Percentiles rank a stretch among this genome's conserved stretches.
Evolutionary conservation across 1,284 basidiomycete genomes (phyloP).

Genomic region (Heimioporus punctisporus): DNA sequence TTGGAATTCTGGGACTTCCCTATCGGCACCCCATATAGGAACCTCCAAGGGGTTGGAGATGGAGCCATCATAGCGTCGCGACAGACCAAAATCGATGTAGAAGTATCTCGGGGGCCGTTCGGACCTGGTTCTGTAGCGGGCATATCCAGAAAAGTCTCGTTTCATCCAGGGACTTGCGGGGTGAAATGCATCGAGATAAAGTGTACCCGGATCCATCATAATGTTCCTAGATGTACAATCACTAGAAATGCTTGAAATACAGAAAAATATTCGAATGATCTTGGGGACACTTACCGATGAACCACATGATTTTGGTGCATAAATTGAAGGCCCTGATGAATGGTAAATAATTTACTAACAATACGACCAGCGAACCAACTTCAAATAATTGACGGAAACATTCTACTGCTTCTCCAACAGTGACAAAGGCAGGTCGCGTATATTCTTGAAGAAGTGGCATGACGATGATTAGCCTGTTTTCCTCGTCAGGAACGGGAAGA

Average conservation of each 20-base stretch:
- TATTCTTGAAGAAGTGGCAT: constrained; percentile 34
- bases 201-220: constrained; percentile 34
- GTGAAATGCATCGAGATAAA: constrained; percentile 33
- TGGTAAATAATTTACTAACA: too few relatives aligned
- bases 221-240: constrained; percentile 32
- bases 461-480: constrained; percentile 22
- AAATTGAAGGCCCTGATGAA: constrained; percentile 21
- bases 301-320: constrained; percentile 25
- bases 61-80: constrained; percentile 26
- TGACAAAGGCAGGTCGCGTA: constrained; percentile 22
- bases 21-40: constrained; percentile 25
- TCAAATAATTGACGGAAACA: constrained; percentile 39
- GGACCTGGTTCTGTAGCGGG: constrained; percentile 28
- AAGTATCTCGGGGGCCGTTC: constrained; percentile 34
- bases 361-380: too few relatives aligned
- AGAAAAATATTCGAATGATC: background rate
- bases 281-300: constrained; percentile 9
- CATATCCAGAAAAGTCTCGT: constrained; percentile 20
- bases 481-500: constrained; percentile 11
- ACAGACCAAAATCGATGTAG: constrained; percentile 43
- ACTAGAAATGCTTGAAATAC: background rate
- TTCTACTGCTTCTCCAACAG: constrained; percentile 36
- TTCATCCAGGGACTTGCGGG: constrained; percentile 13
- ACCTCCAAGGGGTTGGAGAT: constrained; percentile 15
- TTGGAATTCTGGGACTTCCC: constrained; percentile 24